Evolutionary conservation across 345 rosid genomes (phyloP), one percentile per base, ranked within the genome.

Genomic region (Aethionema arabicum): DNA sequence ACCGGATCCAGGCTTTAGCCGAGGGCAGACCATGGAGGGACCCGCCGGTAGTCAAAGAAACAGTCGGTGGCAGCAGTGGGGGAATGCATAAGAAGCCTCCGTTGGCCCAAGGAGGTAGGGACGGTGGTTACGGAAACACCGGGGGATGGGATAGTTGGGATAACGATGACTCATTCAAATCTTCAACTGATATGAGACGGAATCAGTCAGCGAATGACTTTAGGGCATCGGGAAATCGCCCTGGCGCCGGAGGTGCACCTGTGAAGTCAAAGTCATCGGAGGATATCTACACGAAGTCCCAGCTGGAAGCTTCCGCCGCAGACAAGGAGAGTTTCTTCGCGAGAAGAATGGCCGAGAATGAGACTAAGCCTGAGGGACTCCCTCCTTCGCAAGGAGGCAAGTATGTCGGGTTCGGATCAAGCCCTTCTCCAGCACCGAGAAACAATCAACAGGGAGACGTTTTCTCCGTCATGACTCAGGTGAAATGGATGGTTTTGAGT

Each of bases 341-440:
- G 2, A 64, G 72, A 45, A 90, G 77, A 66, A 71, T 83, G 70
- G 80, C 77, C 6, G 99, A 90, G 76, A 90, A 93, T 65, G 92
- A 87, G 56, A 72, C 86, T 4, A 78, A 81, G 65, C 97, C 99
- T 1, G 97, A 90, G 12, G 99, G 92, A 0, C 13, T 93, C 32
- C 96, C 97, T 3, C 99, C 99, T 1, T 87, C 99, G 2, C 90
- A 83, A 63, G 97, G 97, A 0, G 99, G 99, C 15, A 93, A 87
- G 76, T 90, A 87, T 68, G 96, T 90, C 0, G 99, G 99, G 29
- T 93, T 90, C 43, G 99, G 99, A 66, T 93, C 97, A 10, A 78
- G 82, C 63, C 83, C 95, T 8, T 63, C 80, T 44, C 82, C 83
- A 46, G 38, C 82, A 9, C 72, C 73, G 68, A 66, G 68, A 48